Base-by-base conservation (phyloP, 139 green algal species). In the Micractinium conductrix region DNA sequence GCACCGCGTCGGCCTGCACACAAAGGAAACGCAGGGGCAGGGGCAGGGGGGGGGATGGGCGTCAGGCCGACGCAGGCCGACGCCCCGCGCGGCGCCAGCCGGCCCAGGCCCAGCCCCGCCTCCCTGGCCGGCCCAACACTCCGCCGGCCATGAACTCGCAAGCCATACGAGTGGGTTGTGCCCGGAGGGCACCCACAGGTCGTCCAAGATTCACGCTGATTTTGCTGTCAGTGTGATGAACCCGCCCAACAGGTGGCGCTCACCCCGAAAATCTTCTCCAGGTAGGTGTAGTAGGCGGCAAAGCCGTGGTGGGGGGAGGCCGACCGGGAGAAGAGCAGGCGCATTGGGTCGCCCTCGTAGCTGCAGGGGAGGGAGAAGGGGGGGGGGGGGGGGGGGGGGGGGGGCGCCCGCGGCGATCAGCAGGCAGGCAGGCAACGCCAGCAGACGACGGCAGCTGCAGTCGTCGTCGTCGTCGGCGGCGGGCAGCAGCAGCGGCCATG, bases 251-350 rank as follows among this genome's bases (percentile, higher is more conserved):
- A 65, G 55, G 30, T 30, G 19, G 55, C 16, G 55, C 75, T 26
- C 75, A 81, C 75, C 58, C 76, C 76, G 40, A 82, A 82, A 58
- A 99, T 94, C 78, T 97, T 92, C 93, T 99, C 97, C 79, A 99
- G 80, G 91, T 93, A 99, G 63, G 97, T 99, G 94, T 99, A 99
- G 93, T 98, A 99, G 48, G 97, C 97, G 19, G 97, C 97, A 89
- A 99, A 99, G 70, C 97, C 97, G 91, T 99, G 97, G 92, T 99
- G 97, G n/a, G 97, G 97, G 42, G 92, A 97, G 42, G 97, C 97
- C 44, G 84, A 94, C 55, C 91, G 90, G 87, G 90, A 96, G 96
- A 99, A 99, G 33, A 99, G 97, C 83, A 99, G 95, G 67, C 97
- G 91, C 97, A 99, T 99, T 12, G 97, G 97, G 88, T 99, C 97